Evolutionary conservation across 1,139 yeast species (phyloP).

Genomic region (Kluyveromyces marxianus): DNA sequence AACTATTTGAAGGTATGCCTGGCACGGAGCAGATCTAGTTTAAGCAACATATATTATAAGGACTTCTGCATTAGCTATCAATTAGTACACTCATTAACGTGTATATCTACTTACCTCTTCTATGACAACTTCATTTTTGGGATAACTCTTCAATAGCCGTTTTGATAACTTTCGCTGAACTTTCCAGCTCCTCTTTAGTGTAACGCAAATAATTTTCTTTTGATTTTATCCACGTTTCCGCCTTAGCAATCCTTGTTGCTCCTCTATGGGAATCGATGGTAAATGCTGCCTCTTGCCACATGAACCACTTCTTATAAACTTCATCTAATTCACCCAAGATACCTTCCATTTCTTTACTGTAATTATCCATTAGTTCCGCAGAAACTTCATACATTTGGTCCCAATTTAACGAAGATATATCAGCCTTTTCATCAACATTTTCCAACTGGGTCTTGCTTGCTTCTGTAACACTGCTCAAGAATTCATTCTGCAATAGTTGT

Average conservation of each 20-base stretch:
- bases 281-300: conserved; percentile 31
- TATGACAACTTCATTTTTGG: conserved; percentile 1
- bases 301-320: conserved; percentile 21
- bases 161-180: conserved; percentile 25
- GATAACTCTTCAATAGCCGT: conserved; percentile 21
- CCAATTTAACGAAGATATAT: conserved; percentile 23
- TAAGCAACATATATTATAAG: background rate
- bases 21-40: conserved; percentile 20
- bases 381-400: conserved; percentile 25
- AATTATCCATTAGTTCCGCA: conserved; percentile 24
- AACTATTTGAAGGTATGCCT: conserved; percentile 51
- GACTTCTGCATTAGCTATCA: no score
- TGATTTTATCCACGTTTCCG: conserved; percentile 24
- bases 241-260: conserved; percentile 19
- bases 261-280: conserved; percentile 28
- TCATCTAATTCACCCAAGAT: conserved; percentile 19
- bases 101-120: no score
- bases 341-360: conserved; percentile 23
- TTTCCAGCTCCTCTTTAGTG: conserved; percentile 18
- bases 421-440: conserved; percentile 8
- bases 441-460: conserved; percentile 14
- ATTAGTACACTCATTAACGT: no score
- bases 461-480: conserved; percentile 15
- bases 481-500: conserved; percentile 14
- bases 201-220: conserved; percentile 22